phyloP scores from a whole-genome alignment of 129 eudicot species.

The Escallonia herrerae region DNA sequence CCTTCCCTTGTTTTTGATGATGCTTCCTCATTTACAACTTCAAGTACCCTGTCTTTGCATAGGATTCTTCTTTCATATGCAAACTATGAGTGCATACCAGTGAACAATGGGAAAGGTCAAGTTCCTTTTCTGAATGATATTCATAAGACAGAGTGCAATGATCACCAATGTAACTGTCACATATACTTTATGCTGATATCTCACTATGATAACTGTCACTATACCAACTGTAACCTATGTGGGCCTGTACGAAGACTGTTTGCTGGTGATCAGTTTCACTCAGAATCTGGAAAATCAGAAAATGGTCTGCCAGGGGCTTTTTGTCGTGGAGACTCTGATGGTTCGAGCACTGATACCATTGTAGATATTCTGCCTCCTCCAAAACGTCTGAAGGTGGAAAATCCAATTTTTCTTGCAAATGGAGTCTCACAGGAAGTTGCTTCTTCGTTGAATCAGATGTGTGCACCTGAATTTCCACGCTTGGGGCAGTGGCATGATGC shows the following conservation, averaged over 20 bases:
- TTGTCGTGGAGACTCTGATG: slow-evolving; percentile 1
- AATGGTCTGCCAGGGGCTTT: slow-evolving; percentile 15
- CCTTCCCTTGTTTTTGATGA: slow-evolving; percentile 1
- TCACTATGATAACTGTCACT: slow-evolving; percentile 50
- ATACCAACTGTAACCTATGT: slow-evolving; percentile 37
- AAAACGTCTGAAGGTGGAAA: slow-evolving; percentile 43
- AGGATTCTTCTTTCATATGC: slow-evolving; percentile 36
- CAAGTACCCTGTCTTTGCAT: slow-evolving; percentile 8
- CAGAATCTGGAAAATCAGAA: slow-evolving; percentile 30
- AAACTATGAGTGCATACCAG: slow-evolving; percentile 30
- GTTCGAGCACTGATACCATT: slow-evolving; percentile 13
- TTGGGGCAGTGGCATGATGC: slow-evolving; percentile 16
- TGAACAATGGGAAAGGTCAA: slow-evolving; percentile 17
- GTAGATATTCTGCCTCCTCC: slow-evolving; percentile 25
- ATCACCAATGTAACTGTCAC: slow-evolving; percentile 40
- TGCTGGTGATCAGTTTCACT: slow-evolving; percentile 15
- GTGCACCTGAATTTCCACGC: slow-evolving; percentile 11
- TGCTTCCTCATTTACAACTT: slow-evolving; percentile 2
- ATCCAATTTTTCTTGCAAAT: slow-evolving; percentile 8
- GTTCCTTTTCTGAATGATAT: slow-evolving; percentile 30
- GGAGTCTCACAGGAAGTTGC: slow-evolving; percentile 14
- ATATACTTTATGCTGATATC: slow-evolving; percentile 22
- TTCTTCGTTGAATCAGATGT: slow-evolving; percentile 8
- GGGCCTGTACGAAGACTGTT: slow-evolving; percentile 28
- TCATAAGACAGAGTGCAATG: slow-evolving; percentile 45